Conservation (phyloP, 2,329 filamentous ascomycete species). For the Grosmannia huntii region DNA sequence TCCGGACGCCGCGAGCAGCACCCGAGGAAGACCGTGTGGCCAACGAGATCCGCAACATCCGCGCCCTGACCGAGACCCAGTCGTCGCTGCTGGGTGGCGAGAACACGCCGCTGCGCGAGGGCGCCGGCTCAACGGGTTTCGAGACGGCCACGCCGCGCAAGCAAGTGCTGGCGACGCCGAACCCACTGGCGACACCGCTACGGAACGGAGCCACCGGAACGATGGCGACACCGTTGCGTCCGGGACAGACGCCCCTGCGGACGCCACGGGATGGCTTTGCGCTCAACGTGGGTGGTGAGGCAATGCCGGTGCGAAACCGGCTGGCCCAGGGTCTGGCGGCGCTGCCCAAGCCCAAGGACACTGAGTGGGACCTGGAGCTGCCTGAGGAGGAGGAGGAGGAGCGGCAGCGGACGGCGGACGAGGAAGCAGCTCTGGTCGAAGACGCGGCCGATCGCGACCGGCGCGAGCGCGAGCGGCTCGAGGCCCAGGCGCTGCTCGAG, state of each 20-base stretch:
- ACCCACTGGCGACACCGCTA: conserved; percentile 56
- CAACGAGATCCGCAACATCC: conserved; percentile 91
- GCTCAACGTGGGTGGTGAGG: conserved; percentile 43
- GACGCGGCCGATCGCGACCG: conserved; percentile 63
- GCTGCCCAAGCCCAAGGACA: conserved; percentile 83
- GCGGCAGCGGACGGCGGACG: conserved; percentile 33
- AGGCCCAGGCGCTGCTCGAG: conserved; percentile 57
- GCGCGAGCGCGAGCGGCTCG: conserved; percentile 58
- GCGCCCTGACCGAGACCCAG: conserved; percentile 82
- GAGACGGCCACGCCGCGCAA: conserved; percentile 71
- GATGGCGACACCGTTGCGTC: conserved; percentile 25
- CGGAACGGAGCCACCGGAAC: conserved; percentile 29
- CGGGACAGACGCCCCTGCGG: conserved; percentile 55
- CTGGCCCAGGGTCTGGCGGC: conserved; percentile 64
- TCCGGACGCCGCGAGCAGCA: conserved; percentile 81
- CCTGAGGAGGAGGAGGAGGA: conserved; percentile 69
- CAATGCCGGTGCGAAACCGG: conserved; percentile 39
- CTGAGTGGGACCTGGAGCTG: conserved; percentile 85
- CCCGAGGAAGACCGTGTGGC: conserved; percentile 91
- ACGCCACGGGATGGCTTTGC: conserved; percentile 76
- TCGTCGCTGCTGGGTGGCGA: conserved; percentile 89
- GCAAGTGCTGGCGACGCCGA: conserved; percentile 79
- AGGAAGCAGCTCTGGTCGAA: conserved; percentile 40
- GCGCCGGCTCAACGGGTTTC: conserved; percentile 72
- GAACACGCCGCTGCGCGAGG: conserved; percentile 79